A percentile compares a stretch with the other conserved stretches of the same genome.
phyloP scores from a whole-genome alignment of 306 rosid species.

The Spatholobus suberectus region DNA sequence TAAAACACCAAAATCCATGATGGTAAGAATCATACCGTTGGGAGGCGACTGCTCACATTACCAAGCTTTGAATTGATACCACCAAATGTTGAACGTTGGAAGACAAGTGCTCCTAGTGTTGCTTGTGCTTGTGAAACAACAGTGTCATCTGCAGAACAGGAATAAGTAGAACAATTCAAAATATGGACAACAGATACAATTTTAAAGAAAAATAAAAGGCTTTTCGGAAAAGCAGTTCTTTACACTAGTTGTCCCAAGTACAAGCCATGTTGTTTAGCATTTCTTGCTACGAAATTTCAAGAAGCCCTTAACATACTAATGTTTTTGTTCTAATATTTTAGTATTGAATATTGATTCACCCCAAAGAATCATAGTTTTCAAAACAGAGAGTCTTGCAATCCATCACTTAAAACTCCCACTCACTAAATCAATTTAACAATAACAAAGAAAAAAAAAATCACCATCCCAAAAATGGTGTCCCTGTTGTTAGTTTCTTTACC shows the following conservation, averaged over 20 bases:
- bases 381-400: neutral
- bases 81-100: constrained; percentile 92
- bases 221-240: neutral
- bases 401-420: neutral
- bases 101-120: constrained; percentile 85
- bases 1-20: constrained; percentile 12
- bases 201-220: constrained; percentile 8
- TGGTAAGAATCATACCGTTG: constrained; percentile 65
- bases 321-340: neutral
- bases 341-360: neutral
- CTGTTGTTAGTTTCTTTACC: neutral
- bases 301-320: neutral
- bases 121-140: constrained; percentile 98
- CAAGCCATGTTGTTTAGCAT: neutral
- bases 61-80: constrained; percentile 96
- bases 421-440: neutral
- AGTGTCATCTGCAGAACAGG: constrained; percentile 63
- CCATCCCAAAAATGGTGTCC: neutral
- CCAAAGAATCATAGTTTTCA: neutral
- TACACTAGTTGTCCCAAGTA: neutral
- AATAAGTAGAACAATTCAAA: constrained; percentile 31
- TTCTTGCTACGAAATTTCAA: constrained; percentile 14
- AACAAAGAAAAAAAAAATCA: neutral
- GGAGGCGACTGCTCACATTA: constrained; percentile 93
- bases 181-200: neutral